These are phyloP conservation scores for Lotmaria passim DNA, from an alignment of 208 protist genomes.

Conservation along the genomic window DNA sequence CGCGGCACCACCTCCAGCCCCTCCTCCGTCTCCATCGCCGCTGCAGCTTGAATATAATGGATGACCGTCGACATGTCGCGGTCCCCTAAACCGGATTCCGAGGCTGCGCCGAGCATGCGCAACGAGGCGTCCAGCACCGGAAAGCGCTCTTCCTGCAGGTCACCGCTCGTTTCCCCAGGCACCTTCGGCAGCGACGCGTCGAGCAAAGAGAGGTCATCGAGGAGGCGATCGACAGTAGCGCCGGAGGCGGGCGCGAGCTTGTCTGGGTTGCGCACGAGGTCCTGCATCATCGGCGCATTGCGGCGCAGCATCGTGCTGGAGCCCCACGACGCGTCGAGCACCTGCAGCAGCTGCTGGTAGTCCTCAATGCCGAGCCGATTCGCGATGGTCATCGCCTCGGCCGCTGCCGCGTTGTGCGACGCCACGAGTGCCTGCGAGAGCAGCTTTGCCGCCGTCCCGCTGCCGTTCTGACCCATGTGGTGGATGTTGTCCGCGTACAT, in stretches of 20 bases:
- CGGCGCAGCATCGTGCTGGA: conserved; percentile 88
- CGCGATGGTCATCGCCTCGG: conserved; percentile 87
- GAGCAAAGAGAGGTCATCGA: conserved; percentile 73
- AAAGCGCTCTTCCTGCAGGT: conserved; percentile 56
- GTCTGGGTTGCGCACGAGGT: conserved; percentile 80
- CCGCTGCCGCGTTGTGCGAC: conserved; percentile 85
- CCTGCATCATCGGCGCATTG: conserved; percentile 83
- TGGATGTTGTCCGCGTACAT: conserved; percentile 87
- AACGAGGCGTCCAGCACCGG: conserved; percentile 79
- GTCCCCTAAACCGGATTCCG: conserved; percentile 74
- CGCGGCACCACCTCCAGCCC: conserved; percentile 18
- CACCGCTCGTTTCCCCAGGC: not conserved
- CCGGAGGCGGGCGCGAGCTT: conserved; percentile 63
- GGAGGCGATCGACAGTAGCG: conserved; percentile 59
- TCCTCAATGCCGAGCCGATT: conserved; percentile 81
- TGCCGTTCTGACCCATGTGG: conserved; percentile 86
- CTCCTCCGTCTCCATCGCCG: conserved; percentile 54
- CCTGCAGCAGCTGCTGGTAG: conserved; percentile 67
- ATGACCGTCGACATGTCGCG: conserved; percentile 80
- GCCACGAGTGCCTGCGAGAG: conserved; percentile 84
- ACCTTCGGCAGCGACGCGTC: conserved; percentile 61
- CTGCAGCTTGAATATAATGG: conserved; percentile 80
- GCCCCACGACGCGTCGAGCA: conserved; percentile 87
- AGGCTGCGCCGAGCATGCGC: conserved; percentile 70
- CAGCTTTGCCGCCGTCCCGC: conserved; percentile 78